Conservation (phyloP, 1,284 basidiomycete species). For the Moesziomyces sp. region DNA sequence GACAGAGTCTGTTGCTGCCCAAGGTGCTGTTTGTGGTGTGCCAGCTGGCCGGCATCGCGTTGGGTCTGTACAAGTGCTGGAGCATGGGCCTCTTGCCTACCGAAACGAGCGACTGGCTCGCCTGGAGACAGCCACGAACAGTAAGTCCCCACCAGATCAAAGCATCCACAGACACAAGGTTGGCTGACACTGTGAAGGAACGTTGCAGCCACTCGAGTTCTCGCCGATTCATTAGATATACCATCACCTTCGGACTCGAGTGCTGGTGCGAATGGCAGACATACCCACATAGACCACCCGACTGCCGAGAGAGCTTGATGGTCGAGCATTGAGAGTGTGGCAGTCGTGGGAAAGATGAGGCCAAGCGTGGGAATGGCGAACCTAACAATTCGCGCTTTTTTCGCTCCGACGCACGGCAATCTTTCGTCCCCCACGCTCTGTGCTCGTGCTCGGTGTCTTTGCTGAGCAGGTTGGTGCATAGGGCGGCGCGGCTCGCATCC, state of each 20-base stretch:
- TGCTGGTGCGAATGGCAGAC: neutral
- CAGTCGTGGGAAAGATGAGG: too few relatives aligned
- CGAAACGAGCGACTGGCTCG: slow-evolving; percentile 66
- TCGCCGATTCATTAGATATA: slow-evolving; percentile 32
- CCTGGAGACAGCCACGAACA: slow-evolving; percentile 57
- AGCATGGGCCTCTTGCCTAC: slow-evolving; percentile 66
- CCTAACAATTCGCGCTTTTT: too few relatives aligned
- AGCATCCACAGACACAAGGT: too few relatives aligned
- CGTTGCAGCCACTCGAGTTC: slow-evolving; percentile 42
- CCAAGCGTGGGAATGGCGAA: too few relatives aligned
- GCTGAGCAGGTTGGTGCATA: too few relatives aligned
- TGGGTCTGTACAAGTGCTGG: slow-evolving; percentile 66
- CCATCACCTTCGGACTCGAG: neutral
- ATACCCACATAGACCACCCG: slow-evolving; percentile 2
- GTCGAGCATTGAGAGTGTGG: too few relatives aligned
- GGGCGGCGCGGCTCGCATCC: slow-evolving; percentile 15
- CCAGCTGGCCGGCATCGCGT: slow-evolving; percentile 52
- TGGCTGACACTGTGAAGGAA: neutral
- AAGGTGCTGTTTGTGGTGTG: slow-evolving; percentile 57
- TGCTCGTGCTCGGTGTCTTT: too few relatives aligned
- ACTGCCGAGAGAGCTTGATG: too few relatives aligned
- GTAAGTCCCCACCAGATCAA: slow-evolving; percentile 45
- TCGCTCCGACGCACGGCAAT: too few relatives aligned
- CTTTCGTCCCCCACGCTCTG: too few relatives aligned
- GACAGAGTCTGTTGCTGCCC: slow-evolving; percentile 55